Percentiles rank a stretch among this genome's conserved stretches.
Conservation (phyloP, 495 filamentous ascomycete species). For the Aspergillus bridgeri region DNA sequence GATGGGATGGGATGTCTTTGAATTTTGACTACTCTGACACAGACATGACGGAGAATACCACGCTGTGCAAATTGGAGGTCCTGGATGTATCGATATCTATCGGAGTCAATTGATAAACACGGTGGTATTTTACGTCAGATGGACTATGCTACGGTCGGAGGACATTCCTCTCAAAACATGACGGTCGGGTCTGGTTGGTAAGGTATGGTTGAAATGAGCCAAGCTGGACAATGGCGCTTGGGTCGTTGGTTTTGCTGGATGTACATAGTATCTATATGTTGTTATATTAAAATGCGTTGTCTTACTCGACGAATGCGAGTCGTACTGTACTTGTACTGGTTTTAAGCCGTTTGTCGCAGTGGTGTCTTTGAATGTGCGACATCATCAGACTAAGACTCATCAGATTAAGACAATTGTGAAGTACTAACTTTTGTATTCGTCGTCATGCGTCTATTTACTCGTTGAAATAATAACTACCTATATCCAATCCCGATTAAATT, state of each 20-base stretch:
- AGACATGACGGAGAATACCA: not conserved
- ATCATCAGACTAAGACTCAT: too few relatives aligned
- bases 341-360: too few relatives aligned
- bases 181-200: constrained; percentile 1
- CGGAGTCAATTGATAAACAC: not conserved
- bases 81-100: not conserved
- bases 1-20: not conserved
- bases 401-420: not conserved
- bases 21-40: not conserved
- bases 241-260: constrained; percentile 36
- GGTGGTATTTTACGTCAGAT: not conserved
- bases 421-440: not conserved
- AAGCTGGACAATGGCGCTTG: constrained; percentile 30
- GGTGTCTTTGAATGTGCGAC: too few relatives aligned
- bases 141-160: not conserved
- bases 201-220: constrained; percentile 15
- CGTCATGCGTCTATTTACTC: not conserved
- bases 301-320: not conserved
- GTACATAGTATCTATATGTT: constrained; percentile 44
- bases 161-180: not conserved
- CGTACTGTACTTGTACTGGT: not conserved
- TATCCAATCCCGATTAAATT: constrained; percentile 7
- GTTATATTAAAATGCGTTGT: constrained; percentile 30
- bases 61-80: not conserved
- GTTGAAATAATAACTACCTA: constrained; percentile 7